Percentiles rank a stretch among this genome's conserved stretches.
phyloP scores from a whole-genome alignment of 2,329 filamentous ascomycete genomes.

The Clarireedia hainanense region DNA sequence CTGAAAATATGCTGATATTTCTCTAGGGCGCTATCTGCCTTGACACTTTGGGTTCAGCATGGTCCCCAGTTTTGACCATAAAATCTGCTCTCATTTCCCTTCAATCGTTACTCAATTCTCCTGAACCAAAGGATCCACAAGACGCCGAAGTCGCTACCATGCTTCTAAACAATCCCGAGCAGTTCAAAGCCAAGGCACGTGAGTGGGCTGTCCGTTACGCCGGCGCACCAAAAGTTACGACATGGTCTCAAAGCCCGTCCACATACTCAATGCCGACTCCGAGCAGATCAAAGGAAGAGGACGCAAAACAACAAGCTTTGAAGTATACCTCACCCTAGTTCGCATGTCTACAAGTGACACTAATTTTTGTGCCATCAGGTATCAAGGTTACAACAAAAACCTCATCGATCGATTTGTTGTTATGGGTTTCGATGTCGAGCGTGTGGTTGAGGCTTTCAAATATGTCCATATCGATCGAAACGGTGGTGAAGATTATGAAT shows the following conservation, averaged over 20 bases:
- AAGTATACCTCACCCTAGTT: constrained; percentile 13
- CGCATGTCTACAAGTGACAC: not conserved
- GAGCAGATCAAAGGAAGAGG: constrained; percentile 23
- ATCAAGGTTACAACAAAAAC: constrained; percentile 78
- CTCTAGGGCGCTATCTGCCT: constrained; percentile 87
- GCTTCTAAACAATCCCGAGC: constrained; percentile 70
- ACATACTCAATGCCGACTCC: constrained; percentile 19
- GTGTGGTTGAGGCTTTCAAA: constrained; percentile 78
- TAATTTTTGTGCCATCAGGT: constrained; percentile 41
- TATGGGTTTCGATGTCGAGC: constrained; percentile 87
- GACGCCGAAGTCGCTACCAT: constrained; percentile 92
- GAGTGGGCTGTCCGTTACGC: constrained; percentile 87
- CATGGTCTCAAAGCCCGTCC: constrained; percentile 36
- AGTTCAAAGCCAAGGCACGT: constrained; percentile 73
- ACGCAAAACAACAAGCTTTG: constrained; percentile 17
- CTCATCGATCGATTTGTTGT: constrained; percentile 75
- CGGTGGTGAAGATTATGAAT: constrained; percentile 69
- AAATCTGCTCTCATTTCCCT: constrained; percentile 91
- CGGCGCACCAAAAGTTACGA: constrained; percentile 55
- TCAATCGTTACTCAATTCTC: constrained; percentile 84
- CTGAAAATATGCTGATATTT: constrained; percentile 14
- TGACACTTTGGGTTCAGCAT: constrained; percentile 80
- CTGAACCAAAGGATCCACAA: constrained; percentile 93
- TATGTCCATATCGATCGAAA: constrained; percentile 75
- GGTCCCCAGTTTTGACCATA: constrained; percentile 94